Evolutionary conservation across 495 filamentous ascomycete genomes (phyloP), one percentile per base, ranked within the genome.

Genomic region (Physcia stellaris): DNA sequence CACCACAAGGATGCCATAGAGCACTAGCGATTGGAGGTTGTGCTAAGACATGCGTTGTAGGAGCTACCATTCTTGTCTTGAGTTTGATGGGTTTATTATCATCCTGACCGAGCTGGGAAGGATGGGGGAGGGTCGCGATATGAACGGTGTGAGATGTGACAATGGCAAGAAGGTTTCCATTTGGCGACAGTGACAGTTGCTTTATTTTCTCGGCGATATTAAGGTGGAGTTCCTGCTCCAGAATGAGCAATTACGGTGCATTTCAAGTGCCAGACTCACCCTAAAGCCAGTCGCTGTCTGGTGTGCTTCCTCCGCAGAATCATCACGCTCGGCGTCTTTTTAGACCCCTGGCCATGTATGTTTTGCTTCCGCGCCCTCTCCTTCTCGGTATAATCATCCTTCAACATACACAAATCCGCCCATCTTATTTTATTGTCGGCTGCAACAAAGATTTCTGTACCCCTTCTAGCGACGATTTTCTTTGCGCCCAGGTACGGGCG

Each of bases 361-460:
- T 23, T 35, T 48, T 48, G 49, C 51, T 61, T 63, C 20, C 64
- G 45, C 31, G 53, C 49, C 33, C 67, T 64, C 49, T 73, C 70
- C 68, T n/a, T n/a, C n/a, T n/a, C n/a, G n/a, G n/a, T n/a, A n/a
- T 73, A 83, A 49, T 73, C 65, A 47, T 86, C 76, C 57, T 86
- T 87, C 38, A 94, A 57, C 41, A 70, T 65, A 27, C 68, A 68
- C 6, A 94, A 62, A 57, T 87, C 79, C 5, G 79, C 75, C 86
- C 86, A 94, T 51, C 85, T 68, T 26, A 94, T 82, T 55, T 92
- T 75, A 46, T 79, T 88, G 21, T 83, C 85, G 10, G 80, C 76
- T 11, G 83, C 84, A 1, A 80, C 75, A 54, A 94, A 93, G 1
- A 92, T 63, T 47, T 94, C 81, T 22, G 79, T 81, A 30, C 76